Evolutionary conservation across 2,329 filamentous ascomycete genomes (phyloP).

Genomic region (Fusarium drepaniforme): DNA sequence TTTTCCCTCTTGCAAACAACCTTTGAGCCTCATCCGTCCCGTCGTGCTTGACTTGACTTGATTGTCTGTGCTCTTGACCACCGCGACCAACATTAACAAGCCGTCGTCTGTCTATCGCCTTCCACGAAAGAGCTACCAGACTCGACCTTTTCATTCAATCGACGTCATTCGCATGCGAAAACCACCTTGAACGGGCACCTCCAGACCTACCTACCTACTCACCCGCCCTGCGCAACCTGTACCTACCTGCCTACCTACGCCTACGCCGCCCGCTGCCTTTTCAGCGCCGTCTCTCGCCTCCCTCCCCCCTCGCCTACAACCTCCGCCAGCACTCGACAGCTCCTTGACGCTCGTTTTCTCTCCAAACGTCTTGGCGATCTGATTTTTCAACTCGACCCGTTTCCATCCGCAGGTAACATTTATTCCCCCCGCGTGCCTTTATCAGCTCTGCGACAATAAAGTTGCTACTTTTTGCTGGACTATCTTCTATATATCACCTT

Average conservation of each 20-base stretch:
- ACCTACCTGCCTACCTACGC: neutral
- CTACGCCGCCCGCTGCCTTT: slow-evolving; percentile 10
- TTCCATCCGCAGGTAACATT: slow-evolving; percentile 36
- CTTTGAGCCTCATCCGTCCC: slow-evolving; percentile 19
- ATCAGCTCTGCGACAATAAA: slow-evolving; percentile 5
- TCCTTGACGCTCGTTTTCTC: slow-evolving; percentile 39
- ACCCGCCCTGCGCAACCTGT: slow-evolving; percentile 4
- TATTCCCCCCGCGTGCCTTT: slow-evolving; percentile 4
- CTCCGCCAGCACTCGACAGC: slow-evolving; percentile 26
- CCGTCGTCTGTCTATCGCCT: neutral
- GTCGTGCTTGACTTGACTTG: slow-evolving; percentile 6
- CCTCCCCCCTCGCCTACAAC: slow-evolving; percentile 22
- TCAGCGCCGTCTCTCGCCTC: slow-evolving; percentile 14
- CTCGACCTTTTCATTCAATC: slow-evolving; percentile 7
- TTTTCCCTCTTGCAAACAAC: slow-evolving; percentile 35
- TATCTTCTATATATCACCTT: slow-evolving; percentile 15
- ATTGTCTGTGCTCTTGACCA: slow-evolving; percentile 24
- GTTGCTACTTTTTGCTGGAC: slow-evolving; percentile 2
- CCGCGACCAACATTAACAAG: neutral
- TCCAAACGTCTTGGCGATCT: slow-evolving; percentile 40
- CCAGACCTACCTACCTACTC: neutral
- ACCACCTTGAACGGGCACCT: slow-evolving; percentile 10
- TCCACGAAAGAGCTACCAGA: neutral
- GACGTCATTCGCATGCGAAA: slow-evolving; percentile 36
- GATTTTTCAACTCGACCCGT: slow-evolving; percentile 27